These are phyloP conservation scores for Ophiostoma populinum DNA, from an alignment of 2,329 filamentous ascomycete species.

Conservation along the genomic window DNA sequence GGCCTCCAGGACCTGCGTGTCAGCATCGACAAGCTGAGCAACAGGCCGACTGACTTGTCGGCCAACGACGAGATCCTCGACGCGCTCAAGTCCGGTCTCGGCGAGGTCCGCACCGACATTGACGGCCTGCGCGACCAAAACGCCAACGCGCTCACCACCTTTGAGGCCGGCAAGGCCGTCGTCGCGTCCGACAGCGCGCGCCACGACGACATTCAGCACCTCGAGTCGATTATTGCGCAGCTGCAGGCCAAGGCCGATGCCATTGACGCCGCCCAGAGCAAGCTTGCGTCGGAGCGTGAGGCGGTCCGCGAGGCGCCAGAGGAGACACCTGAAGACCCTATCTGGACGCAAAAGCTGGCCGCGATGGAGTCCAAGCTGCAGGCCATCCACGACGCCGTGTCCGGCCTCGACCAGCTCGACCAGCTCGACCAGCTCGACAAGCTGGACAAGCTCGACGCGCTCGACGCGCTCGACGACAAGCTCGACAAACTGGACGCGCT, in stretches of 20 bases:
- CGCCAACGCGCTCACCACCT: conserved; percentile 30
- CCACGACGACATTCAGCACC: conserved; percentile 63
- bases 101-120: conserved; percentile 60
- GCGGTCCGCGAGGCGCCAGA: not conserved
- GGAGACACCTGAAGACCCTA: conserved; percentile 1
- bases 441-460: too few relatives aligned
- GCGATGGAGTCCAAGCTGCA: conserved; percentile 34
- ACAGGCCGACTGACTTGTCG: conserved; percentile 68
- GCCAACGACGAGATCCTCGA: conserved; percentile 82
- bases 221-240: conserved; percentile 70
- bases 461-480: too few relatives aligned
- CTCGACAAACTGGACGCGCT: conserved; percentile 2
- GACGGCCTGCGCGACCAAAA: conserved; percentile 49
- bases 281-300: conserved; percentile 1
- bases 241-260: conserved; percentile 72
- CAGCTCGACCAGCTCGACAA: too few relatives aligned
- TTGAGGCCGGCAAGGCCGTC: conserved; percentile 32
- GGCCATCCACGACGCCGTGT: conserved; percentile 6
- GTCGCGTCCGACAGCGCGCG: conserved; percentile 36
- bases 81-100: conserved; percentile 67
- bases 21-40: conserved; percentile 59
- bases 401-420: conserved; percentile 16
- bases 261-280: conserved; percentile 30
- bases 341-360: conserved; percentile 17
- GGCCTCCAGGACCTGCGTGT: conserved; percentile 61